These are phyloP conservation scores for Penicillium manginii DNA, from an alignment of 495 filamentous ascomycete genomes.

Conservation along the genomic window DNA sequence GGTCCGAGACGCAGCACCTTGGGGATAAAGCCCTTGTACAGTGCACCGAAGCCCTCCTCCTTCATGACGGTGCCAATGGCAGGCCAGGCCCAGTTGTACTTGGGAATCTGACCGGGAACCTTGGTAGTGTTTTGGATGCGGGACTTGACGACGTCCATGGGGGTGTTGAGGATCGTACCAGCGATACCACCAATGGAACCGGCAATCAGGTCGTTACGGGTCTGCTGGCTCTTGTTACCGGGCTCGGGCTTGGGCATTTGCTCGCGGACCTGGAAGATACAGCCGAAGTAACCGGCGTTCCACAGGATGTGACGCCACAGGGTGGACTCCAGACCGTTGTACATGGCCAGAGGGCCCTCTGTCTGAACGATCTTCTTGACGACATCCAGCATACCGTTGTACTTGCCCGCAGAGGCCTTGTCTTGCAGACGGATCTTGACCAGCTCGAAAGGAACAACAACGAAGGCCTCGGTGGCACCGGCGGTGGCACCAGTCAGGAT, in stretches of 20 bases:
- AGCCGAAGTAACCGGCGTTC: slow-evolving; percentile 98
- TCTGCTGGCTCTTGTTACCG: slow-evolving; percentile 75
- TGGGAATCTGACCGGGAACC: slow-evolving; percentile 75
- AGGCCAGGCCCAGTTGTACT: slow-evolving; percentile 98
- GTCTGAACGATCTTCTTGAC: slow-evolving; percentile 80
- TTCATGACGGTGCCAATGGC: slow-evolving; percentile 81
- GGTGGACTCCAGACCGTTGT: slow-evolving; percentile 95
- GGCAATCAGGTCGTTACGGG: slow-evolving; percentile 83
- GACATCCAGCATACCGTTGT: slow-evolving; percentile 90
- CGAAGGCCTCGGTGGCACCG: slow-evolving; percentile 93
- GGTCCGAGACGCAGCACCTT: slow-evolving; percentile 91
- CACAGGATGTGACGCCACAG: slow-evolving; percentile 96
- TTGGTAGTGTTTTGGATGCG: slow-evolving; percentile 92
- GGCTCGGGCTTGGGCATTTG: slow-evolving; percentile 73
- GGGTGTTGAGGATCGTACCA: slow-evolving; percentile 93
- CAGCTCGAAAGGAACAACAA: slow-evolving; percentile 92
- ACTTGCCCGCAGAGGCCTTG: slow-evolving; percentile 90
- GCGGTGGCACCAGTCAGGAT: slow-evolving; percentile 92
- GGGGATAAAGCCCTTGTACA: slow-evolving; percentile 97
- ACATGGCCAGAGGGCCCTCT: slow-evolving; percentile 87
- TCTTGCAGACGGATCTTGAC: slow-evolving; percentile 97
- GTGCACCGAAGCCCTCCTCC: slow-evolving; percentile 89
- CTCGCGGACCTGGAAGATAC: slow-evolving; percentile 92
- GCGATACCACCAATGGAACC: slow-evolving; percentile 87
- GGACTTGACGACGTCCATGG: slow-evolving; percentile 97